Percentiles rank a stretch among this genome's conserved stretches.
Conservation (phyloP, 768 basidiomycete genomes). For the Russula olivacea region DNA sequence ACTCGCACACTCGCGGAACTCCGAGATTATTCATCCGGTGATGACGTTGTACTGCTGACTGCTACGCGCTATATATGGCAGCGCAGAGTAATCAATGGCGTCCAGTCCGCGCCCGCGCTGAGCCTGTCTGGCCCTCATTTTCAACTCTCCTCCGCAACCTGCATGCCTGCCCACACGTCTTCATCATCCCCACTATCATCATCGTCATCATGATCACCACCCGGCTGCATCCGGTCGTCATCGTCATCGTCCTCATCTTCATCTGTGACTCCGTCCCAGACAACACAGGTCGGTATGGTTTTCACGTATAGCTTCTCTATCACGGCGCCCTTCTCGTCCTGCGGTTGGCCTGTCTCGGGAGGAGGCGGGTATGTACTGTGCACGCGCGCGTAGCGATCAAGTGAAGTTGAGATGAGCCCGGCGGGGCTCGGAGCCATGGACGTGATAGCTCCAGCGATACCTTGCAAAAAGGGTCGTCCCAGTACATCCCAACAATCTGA, state of each 20-base stretch:
- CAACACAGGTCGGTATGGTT: constrained; percentile 52
- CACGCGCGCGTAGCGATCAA: constrained; percentile 66
- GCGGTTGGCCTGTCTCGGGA: constrained; percentile 40
- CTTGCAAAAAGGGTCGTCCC: constrained; percentile 32
- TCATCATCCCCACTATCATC: constrained; percentile 25
- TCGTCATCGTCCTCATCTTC: neutral
- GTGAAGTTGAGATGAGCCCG: constrained; percentile 52
- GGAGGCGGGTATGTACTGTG: constrained; percentile 58
- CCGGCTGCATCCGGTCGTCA: constrained; percentile 28
- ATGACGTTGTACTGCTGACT: no score
- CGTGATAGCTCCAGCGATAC: constrained; percentile 63
- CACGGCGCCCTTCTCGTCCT: constrained; percentile 53
- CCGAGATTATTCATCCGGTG: no score
- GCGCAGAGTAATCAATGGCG: neutral
- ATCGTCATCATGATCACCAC: constrained; percentile 37
- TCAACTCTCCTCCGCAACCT: constrained; percentile 41
- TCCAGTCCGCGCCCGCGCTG: constrained; percentile 29
- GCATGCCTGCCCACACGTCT: constrained; percentile 65
- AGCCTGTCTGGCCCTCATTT: constrained; percentile 26
- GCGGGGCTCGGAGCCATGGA: constrained; percentile 54
- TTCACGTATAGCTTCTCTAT: constrained; percentile 61
- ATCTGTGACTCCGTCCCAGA: constrained; percentile 48
- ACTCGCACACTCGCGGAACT: no score
- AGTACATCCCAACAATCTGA: neutral
- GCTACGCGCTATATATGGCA: neutral